A percentile compares a stretch with the other conserved stretches of the same genome.
Evolutionary conservation across 2,329 filamentous ascomycete species (phyloP).

Genomic region (Verticillium albo-atrum): DNA sequence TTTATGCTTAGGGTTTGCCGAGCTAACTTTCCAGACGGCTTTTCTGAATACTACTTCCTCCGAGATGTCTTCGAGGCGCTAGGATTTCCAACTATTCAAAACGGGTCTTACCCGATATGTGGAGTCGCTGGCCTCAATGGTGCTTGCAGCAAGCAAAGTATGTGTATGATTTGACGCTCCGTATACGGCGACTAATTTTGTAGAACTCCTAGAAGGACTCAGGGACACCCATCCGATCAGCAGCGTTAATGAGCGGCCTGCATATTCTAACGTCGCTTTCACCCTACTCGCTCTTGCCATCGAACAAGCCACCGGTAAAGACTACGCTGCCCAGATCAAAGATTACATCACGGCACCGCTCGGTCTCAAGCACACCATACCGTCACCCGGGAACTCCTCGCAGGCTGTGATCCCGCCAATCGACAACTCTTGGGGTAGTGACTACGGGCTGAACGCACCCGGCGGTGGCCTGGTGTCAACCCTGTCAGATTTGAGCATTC

Average conservation of each 20-base stretch:
- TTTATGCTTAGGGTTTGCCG: background rate
- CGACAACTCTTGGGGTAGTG: slow-evolving; percentile 25
- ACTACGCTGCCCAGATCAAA: slow-evolving; percentile 19
- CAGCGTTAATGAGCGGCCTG: slow-evolving; percentile 24
- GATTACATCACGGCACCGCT: slow-evolving; percentile 14
- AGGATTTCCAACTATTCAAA: slow-evolving; percentile 30
- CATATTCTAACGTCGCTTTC: slow-evolving; percentile 37
- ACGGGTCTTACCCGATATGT: slow-evolving; percentile 28
- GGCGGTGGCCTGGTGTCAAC: slow-evolving; percentile 30
- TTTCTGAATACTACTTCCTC: slow-evolving; percentile 31
- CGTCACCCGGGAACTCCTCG: slow-evolving; percentile 22
- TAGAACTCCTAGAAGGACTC: slow-evolving; percentile 28
- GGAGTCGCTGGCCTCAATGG: slow-evolving; percentile 28
- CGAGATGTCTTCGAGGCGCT: slow-evolving; percentile 25
- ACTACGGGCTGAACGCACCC: slow-evolving; percentile 26
- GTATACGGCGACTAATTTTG: background rate
- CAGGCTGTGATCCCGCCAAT: slow-evolving; percentile 27
- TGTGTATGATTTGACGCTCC: background rate
- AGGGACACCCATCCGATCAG: slow-evolving; percentile 21
- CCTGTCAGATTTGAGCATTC: slow-evolving; percentile 22
- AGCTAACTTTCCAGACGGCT: slow-evolving; percentile 18
- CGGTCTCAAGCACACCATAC: slow-evolving; percentile 11
- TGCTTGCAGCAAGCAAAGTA: slow-evolving; percentile 27
- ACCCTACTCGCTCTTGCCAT: slow-evolving; percentile 29
- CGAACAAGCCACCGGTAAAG: slow-evolving; percentile 21